These are phyloP conservation scores for Tolypocladium endophyticum DNA, from an alignment of 2,329 filamentous ascomycete species.

Conservation along the genomic window DNA sequence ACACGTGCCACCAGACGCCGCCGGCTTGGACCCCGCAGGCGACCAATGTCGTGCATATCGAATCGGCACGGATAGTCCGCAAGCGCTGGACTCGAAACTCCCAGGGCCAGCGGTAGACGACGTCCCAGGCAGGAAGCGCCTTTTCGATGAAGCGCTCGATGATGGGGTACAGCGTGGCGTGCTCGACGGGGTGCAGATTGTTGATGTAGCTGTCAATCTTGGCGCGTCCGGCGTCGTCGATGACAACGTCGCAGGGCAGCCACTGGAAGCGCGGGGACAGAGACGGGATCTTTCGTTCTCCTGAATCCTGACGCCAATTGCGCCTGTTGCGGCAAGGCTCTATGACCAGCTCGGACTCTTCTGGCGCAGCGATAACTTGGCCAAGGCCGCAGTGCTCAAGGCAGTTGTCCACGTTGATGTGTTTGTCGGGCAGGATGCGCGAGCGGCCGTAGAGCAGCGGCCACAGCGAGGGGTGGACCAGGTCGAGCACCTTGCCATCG, in stretches of 20 bases:
- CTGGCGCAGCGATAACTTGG: conserved; percentile 11
- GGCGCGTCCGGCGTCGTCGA: conserved; percentile 22
- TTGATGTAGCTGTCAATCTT: conserved; percentile 42
- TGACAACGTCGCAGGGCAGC: conserved; percentile 39
- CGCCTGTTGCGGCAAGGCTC: too few relatives aligned
- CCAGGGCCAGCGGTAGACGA: conserved; percentile 19
- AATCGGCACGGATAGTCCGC: conserved; percentile 1
- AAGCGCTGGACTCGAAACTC: conserved; percentile 18
- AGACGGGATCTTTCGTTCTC: neutral
- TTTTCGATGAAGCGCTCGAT: conserved; percentile 30
- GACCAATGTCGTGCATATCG: conserved; percentile 9
- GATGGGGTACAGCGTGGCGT: conserved; percentile 26
- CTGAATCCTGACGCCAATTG: too few relatives aligned
- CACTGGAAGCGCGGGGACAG: conserved; percentile 24
- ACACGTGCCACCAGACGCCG: too few relatives aligned
- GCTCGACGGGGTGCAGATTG: conserved; percentile 35
- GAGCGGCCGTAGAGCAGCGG: conserved; percentile 44
- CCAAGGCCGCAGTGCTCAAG: conserved; percentile 24
- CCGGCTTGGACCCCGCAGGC: conserved; percentile 7
- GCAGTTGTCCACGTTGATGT: conserved; percentile 25
- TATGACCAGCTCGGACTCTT: neutral
- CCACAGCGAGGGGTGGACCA: conserved; percentile 55
- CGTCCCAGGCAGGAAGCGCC: conserved; percentile 35
- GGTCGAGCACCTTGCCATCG: conserved; percentile 44
- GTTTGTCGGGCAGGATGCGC: conserved; percentile 16